phyloP scores from a whole-genome alignment of 306 rosid genomes.

The Fragaria ananassa region DNA sequence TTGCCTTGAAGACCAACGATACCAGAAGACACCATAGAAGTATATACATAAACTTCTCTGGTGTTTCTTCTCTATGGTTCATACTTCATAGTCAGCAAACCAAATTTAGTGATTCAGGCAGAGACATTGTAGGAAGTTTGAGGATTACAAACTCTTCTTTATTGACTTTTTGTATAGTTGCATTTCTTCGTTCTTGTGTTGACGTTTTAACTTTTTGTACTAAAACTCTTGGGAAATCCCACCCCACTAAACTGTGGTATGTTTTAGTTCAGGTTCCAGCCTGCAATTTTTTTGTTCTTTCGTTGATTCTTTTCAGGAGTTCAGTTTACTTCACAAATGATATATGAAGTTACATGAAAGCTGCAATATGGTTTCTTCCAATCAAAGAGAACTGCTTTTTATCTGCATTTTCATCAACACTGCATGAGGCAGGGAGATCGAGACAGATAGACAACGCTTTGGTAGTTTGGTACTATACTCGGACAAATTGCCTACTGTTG shows the following conservation, averaged over 20 bases:
- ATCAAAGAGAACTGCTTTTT: background rate
- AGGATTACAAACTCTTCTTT: slow-evolving; percentile 24
- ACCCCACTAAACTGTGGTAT: slow-evolving; percentile 17
- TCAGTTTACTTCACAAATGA: background rate
- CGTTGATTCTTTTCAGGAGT: background rate
- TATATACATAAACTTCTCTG: background rate
- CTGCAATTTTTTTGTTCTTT: background rate
- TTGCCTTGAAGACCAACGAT: background rate
- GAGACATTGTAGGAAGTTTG: slow-evolving; percentile 26
- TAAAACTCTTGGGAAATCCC: slow-evolving; percentile 41
- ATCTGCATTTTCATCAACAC: background rate
- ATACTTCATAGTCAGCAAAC: slow-evolving; percentile 18
- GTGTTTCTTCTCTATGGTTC: background rate
- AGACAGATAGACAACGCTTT: background rate
- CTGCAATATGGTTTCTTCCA: background rate
- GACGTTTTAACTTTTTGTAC: slow-evolving; percentile 16
- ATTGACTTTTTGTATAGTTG: slow-evolving; percentile 36
- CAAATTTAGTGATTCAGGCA: slow-evolving; percentile 32
- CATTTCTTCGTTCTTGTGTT: slow-evolving; percentile 11
- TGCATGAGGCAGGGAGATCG: background rate
- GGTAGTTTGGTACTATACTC: background rate
- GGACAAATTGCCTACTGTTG: background rate
- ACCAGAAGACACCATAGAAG: slow-evolving; percentile 2
- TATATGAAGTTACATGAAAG: background rate
- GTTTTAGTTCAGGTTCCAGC: slow-evolving; percentile 9